phyloP scores from a whole-genome alignment of 2,329 filamentous ascomycete genomes.

The Trichoderma breve region DNA sequence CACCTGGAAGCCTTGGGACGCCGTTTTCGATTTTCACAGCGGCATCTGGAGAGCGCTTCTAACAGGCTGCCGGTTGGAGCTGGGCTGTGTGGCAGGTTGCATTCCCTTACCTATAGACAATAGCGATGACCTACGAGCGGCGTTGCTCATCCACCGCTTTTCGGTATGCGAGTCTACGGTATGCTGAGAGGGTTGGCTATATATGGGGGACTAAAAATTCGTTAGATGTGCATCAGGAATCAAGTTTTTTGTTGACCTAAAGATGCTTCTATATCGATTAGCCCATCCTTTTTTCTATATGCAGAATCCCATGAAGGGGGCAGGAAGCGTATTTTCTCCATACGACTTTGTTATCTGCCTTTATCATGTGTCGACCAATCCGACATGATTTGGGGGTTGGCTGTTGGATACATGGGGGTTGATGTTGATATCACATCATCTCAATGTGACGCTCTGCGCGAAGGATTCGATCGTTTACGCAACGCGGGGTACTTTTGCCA shows the following conservation, averaged over 20 bases:
- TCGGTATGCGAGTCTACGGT: not conserved
- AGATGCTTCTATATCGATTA: not conserved
- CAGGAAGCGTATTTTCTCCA: not conserved
- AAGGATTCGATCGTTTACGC: slow-evolving; percentile 1
- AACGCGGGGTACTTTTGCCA: slow-evolving; percentile 6
- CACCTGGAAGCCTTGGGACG: not conserved
- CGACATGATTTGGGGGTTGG: not conserved
- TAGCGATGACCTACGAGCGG: not conserved
- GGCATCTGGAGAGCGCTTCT: slow-evolving; percentile 6
- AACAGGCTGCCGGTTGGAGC: not conserved
- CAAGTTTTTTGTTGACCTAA: slow-evolving; percentile 2
- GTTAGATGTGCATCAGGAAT: slow-evolving; percentile 11
- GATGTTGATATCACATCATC: not conserved
- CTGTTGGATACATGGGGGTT: not conserved
- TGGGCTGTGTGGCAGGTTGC: slow-evolving; percentile 1
- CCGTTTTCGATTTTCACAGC: not conserved
- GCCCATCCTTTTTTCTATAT: not conserved
- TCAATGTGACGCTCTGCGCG: not conserved
- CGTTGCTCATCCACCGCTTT: slow-evolving; percentile 11
- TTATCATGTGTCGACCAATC: not conserved
- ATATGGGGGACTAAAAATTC: slow-evolving; percentile 1
- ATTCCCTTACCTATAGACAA: slow-evolving; percentile 16
- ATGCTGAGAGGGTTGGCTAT: slow-evolving; percentile 16
- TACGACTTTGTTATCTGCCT: not conserved
- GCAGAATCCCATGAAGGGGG: not conserved